These are phyloP conservation scores for Globisporangium alternatum DNA, from an alignment of 352 stramenopile genomes.

Conservation along the genomic window DNA sequence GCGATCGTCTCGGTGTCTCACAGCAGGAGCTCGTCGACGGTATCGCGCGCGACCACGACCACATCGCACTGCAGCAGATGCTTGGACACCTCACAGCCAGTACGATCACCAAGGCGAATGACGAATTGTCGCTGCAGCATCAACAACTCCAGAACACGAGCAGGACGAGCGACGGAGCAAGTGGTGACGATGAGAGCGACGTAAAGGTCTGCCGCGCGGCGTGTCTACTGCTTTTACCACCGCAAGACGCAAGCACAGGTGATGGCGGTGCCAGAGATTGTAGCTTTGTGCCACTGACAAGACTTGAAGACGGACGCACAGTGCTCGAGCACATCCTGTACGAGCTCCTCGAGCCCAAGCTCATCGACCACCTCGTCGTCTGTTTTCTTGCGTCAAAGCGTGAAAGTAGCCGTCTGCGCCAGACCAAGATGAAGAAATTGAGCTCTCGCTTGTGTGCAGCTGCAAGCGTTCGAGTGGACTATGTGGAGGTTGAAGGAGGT, in stretches of 20 bases:
- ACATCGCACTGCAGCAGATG: slow-evolving; percentile 19
- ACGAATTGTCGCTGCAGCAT: not conserved
- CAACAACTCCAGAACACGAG: too few relatives aligned
- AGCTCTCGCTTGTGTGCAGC: slow-evolving; percentile 3
- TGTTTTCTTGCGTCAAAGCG: not conserved
- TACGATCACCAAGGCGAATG: too few relatives aligned
- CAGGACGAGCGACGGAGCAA: not conserved
- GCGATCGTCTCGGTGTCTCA: slow-evolving; percentile 23
- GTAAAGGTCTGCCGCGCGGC: slow-evolving; percentile 14
- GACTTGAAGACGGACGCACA: not conserved
- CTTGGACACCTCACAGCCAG: slow-evolving; percentile 11
- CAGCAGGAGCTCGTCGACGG: slow-evolving; percentile 25
- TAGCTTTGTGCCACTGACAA: not conserved
- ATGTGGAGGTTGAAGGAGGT: slow-evolving; percentile 5
- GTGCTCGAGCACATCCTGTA: slow-evolving; percentile 18
- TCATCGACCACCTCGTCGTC: slow-evolving; percentile 23
- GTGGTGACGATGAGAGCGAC: not conserved
- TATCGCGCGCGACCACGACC: slow-evolving; percentile 17
- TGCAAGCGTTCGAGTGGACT: slow-evolving; percentile 12
- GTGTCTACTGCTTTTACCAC: slow-evolving; percentile 19
- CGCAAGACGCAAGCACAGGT: too few relatives aligned
- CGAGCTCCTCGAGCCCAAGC: slow-evolving; percentile 15
- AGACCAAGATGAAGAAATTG: slow-evolving; percentile 2
- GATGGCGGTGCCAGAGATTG: not conserved
- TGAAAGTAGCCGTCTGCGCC: not conserved